These are phyloP conservation scores for Ottelia alismoides DNA, from an alignment of 106 monocot species.

Conservation along the genomic window DNA sequence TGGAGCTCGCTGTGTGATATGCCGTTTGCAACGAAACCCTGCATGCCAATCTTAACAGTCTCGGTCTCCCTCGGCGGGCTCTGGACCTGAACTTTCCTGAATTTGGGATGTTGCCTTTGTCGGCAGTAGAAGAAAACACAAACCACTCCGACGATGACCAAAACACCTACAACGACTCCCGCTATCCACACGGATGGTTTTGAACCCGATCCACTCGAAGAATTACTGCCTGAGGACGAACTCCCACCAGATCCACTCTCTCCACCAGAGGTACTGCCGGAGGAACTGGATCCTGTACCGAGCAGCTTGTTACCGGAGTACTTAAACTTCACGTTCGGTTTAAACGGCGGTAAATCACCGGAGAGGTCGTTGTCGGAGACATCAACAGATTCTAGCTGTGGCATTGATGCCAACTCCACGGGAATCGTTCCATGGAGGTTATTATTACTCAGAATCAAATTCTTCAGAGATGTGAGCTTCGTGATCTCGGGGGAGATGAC, in stretches of 20 bases:
- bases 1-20: conserved; percentile 20
- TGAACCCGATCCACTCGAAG: not conserved
- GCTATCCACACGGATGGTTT: conserved; percentile 1
- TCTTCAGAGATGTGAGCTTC: too few relatives aligned
- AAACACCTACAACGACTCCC: conserved; percentile 16
- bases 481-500: conserved; percentile 35
- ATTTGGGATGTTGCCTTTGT: conserved; percentile 6
- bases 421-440: conserved; percentile 37
- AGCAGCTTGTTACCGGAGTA: conserved; percentile 26
- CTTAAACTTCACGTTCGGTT: conserved; percentile 20
- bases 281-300: conserved; percentile 1
- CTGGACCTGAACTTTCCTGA: conserved; percentile 17
- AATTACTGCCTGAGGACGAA: too few relatives aligned
- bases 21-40: too few relatives aligned
- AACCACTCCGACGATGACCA: conserved; percentile 18
- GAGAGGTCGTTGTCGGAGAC: conserved; percentile 35
- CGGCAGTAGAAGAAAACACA: too few relatives aligned
- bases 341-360: conserved; percentile 33
- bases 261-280: not conserved
- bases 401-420: too few relatives aligned
- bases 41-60: too few relatives aligned
- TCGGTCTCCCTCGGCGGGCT: conserved; percentile 19
- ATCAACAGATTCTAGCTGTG: conserved; percentile 35
- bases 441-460: conserved; percentile 35
- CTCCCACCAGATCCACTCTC: conserved; percentile 1